A percentile compares a stretch with the other conserved stretches of the same genome.
phyloP scores from a whole-genome alignment of 108 stramenopile genomes.

The Pelagomonas calceolata region DNA sequence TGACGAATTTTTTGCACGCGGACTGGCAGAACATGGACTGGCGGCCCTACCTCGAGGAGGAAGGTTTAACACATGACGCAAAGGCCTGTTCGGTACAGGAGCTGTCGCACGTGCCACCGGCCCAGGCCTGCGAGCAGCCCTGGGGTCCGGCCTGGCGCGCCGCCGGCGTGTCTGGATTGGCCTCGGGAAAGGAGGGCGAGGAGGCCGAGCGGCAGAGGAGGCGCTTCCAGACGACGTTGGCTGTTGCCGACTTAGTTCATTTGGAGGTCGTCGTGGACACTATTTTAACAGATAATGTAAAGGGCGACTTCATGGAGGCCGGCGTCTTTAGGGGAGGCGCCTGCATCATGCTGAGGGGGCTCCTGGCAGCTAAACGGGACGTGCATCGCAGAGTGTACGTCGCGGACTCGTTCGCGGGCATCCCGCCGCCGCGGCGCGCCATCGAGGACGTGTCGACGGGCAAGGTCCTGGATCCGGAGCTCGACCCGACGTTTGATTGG shows the following conservation, averaged over 20 bases:
- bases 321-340: neutral
- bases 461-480: neutral
- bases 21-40: neutral
- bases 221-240: neutral
- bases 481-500: neutral
- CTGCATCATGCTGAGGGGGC: neutral
- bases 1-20: neutral
- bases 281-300: neutral
- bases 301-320: neutral
- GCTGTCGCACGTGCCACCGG: no score
- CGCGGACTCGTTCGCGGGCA: slow-evolving; percentile 1
- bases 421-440: neutral
- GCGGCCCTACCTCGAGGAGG: neutral
- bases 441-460: neutral
- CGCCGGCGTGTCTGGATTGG: neutral
- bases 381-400: neutral
- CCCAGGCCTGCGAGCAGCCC: neutral
- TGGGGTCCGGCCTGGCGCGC: neutral
- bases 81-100: no score
- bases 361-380: neutral
- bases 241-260: neutral
- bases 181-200: neutral
- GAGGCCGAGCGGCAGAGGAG: neutral
- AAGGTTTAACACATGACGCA: neutral
- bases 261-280: neutral